These are phyloP conservation scores for Naganishia sp. DNA, from an alignment of 1,284 basidiomycete genomes.

Conservation along the genomic window DNA sequence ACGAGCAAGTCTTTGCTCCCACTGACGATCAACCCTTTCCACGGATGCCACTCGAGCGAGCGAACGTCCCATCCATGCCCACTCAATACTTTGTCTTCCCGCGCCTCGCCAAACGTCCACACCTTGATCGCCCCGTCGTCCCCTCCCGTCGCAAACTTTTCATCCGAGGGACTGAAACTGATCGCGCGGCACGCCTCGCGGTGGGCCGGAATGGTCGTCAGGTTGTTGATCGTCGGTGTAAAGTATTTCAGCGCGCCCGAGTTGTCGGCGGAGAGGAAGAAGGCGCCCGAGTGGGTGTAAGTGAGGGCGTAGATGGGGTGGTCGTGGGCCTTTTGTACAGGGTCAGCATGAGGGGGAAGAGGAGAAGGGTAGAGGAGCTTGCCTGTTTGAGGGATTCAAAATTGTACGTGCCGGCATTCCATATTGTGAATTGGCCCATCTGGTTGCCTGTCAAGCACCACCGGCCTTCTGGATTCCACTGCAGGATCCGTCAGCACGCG, in stretches of 20 bases:
- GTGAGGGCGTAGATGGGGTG: conserved; percentile 84
- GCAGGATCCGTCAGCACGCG: conserved; percentile 1
- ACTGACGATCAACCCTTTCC: conserved; percentile 87
- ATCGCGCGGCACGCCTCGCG: conserved; percentile 86
- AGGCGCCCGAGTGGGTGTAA: conserved; percentile 88
- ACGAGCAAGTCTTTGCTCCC: conserved; percentile 97
- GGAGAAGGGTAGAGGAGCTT: not conserved
- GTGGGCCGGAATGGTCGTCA: conserved; percentile 89
- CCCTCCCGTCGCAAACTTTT: conserved; percentile 86
- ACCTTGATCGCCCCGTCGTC: conserved; percentile 93
- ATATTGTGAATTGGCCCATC: conserved; percentile 95
- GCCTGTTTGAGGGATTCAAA: conserved; percentile 95
- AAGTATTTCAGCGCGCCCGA: conserved; percentile 97
- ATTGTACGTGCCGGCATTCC: conserved; percentile 99
- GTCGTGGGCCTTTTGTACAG: conserved; percentile 72
- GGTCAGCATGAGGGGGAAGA: not conserved
- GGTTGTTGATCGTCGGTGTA: conserved; percentile 97
- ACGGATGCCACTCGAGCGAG: conserved; percentile 97
- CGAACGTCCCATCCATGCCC: conserved; percentile 99
- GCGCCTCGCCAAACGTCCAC: conserved; percentile 90
- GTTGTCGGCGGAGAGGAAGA: conserved; percentile 90
- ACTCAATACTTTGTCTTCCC: conserved; percentile 80
- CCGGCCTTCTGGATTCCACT: conserved; percentile 97
- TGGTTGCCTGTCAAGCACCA: conserved; percentile 92
- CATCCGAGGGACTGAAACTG: conserved; percentile 88